Percentiles rank a stretch among this genome's conserved stretches.
Evolutionary conservation across 139 green algal genomes (phyloP).

Genomic region (Chlorella vulgaris): DNA sequence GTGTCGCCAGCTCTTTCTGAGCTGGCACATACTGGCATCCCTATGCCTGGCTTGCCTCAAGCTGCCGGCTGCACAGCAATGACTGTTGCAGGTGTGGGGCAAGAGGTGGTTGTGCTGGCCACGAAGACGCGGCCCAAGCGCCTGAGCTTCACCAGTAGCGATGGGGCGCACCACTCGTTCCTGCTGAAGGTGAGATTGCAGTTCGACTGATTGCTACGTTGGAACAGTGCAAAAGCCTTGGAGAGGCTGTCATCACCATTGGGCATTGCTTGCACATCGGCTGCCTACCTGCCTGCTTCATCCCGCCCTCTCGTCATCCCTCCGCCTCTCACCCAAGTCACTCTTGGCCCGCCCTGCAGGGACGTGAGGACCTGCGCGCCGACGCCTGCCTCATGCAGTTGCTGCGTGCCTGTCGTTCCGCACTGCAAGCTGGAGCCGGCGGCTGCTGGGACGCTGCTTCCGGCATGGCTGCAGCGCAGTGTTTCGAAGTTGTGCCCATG

Average conservation of each 20-base stretch:
- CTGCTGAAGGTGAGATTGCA: constrained; percentile 76
- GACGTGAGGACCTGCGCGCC: constrained; percentile 85
- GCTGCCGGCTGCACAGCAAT: not conserved
- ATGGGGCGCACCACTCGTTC: constrained; percentile 75
- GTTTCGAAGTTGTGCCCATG: constrained; percentile 84
- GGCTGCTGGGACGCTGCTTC: not conserved
- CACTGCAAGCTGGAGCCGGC: constrained; percentile 46
- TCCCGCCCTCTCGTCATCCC: not conserved
- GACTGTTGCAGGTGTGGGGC: constrained; percentile 10
- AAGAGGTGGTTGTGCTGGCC: constrained; percentile 55
- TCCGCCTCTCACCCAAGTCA: not conserved
- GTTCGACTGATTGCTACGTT: not conserved
- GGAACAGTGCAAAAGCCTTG: too few species aligned
- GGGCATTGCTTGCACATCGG: not conserved
- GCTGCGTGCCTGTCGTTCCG: constrained; percentile 50
- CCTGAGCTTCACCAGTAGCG: constrained; percentile 71
- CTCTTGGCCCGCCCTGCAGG: constrained; percentile 32
- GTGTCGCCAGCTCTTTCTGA: constrained; percentile 55
- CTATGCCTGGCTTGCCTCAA: constrained; percentile 49
- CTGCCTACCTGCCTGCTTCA: not conserved
- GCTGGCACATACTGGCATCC: constrained; percentile 46
- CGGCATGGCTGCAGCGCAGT: constrained; percentile 15
- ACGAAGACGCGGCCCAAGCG: constrained; percentile 95
- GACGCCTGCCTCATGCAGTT: constrained; percentile 88
- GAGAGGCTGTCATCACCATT: too few species aligned